Evolutionary conservation across 2,329 filamentous ascomycete genomes (phyloP), one percentile per base, ranked within the genome.

Genomic region (Cladosporium sp.): DNA sequence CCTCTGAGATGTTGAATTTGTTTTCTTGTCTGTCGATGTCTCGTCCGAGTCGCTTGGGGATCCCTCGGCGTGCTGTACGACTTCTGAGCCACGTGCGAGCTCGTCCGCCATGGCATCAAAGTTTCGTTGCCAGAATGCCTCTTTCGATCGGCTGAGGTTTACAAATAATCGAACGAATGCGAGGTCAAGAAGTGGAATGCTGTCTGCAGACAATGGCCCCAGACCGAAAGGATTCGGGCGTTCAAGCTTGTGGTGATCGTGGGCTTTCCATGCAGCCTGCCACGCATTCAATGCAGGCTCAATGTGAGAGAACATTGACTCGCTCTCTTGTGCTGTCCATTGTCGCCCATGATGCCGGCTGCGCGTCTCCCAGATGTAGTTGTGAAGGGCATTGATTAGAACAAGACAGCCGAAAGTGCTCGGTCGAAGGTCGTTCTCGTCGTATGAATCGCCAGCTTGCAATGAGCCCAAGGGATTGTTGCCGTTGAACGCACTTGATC

Each of bases 341-440:
- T 91, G 81, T 62, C 91, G 88, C 66, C 89, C 92, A 66, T 92
- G 88, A 66, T 97, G 92, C 55, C 92, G 82, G 74, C 96, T 92
- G 22, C 93, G 84, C 0, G 92, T 97, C 75, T 97, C 93, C 94
- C 94, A 97, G 45, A 97, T 97, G 73, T 96, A 97, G 67, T 97
- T 97, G 76, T 97, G 94, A 22, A 97, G 80, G 3, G 94, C 92
- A 70, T 96, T 93, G 71, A 97, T 97, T 63, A 99, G 77, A 5
- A 97, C 83, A 30, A 97, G 80, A 71, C 92, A 96, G 8, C 93
- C 94, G 72, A 96, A 96, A 0, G 92, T 92, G 75, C 93, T 97
- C 0, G 92, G 91, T 64, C 84, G 85, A 50, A 94, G 79, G 36
- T 90, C 86, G 55, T 80, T 85, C 63, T 82, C 78, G 3, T 62